These are phyloP conservation scores for Crithidia sp. DNA, from an alignment of 208 protist genomes.

Conservation along the genomic window DNA sequence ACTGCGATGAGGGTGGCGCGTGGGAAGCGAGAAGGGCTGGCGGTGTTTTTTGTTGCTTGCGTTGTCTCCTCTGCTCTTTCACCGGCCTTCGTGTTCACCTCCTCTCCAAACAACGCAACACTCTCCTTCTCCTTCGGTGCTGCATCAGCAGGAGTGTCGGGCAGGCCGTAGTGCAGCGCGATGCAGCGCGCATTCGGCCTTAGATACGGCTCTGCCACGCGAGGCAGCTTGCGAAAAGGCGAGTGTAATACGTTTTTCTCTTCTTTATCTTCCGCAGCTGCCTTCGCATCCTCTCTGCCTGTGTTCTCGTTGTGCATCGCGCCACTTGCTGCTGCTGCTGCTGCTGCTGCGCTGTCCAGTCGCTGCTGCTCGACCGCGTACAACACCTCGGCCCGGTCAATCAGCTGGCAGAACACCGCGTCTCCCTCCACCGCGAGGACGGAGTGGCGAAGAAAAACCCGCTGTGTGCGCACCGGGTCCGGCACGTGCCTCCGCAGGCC, in stretches of 20 bases:
- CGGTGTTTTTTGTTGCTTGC: neutral
- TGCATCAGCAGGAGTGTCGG: neutral
- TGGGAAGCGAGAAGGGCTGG: constrained; percentile 28
- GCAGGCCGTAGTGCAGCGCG: constrained; percentile 78
- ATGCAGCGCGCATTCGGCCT: constrained; percentile 84
- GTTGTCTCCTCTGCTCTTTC: neutral
- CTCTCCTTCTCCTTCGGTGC: neutral
- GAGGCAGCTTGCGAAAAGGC: constrained; percentile 19
- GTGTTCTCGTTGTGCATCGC: no score
- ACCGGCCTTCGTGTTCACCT: neutral
- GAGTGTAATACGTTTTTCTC: constrained; percentile 11
- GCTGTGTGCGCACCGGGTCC: constrained; percentile 39
- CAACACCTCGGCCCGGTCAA: constrained; percentile 50
- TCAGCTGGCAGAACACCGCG: constrained; percentile 69
- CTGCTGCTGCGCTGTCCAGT: constrained; percentile 16
- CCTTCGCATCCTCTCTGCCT: no score
- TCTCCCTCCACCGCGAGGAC: constrained; percentile 88
- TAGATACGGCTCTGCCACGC: constrained; percentile 31
- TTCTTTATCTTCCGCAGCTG: no score
- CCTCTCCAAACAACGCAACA: neutral
- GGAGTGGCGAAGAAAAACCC: constrained; percentile 69
- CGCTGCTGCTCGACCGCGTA: constrained; percentile 40
- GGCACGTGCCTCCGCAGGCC: neutral
- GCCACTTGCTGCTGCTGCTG: neutral
- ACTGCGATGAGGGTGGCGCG: constrained; percentile 74